Evolutionary conservation across 2,329 filamentous ascomycete genomes (phyloP).

Genomic region (Aspergillus arachidicola): DNA sequence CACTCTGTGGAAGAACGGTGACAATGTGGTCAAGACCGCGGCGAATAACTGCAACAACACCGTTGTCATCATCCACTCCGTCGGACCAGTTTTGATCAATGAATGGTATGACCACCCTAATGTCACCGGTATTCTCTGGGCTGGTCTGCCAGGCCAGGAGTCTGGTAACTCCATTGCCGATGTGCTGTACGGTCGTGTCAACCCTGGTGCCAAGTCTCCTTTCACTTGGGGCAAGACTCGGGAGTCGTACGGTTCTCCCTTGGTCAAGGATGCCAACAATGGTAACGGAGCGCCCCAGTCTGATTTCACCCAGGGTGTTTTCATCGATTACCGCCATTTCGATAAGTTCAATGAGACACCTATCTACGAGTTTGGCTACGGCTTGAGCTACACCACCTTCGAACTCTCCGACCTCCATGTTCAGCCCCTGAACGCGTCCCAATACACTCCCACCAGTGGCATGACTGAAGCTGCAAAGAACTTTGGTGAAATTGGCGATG

Average conservation of each 20-base stretch:
- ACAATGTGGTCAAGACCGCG: conserved; percentile 79
- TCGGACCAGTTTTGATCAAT: conserved; percentile 75
- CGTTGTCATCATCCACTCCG: conserved; percentile 86
- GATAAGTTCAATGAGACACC: conserved; percentile 59
- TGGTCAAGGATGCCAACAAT: conserved; percentile 62
- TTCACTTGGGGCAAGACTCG: conserved; percentile 61
- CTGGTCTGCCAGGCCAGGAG: conserved; percentile 74
- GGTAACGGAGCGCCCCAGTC: conserved; percentile 59
- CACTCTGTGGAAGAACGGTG: conserved; percentile 82
- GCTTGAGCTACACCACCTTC: conserved; percentile 66
- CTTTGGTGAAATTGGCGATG: conserved; percentile 51
- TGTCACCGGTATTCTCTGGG: conserved; percentile 75
- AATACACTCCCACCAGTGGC: conserved; percentile 58
- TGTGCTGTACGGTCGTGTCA: conserved; percentile 69
- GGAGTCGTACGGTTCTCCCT: conserved; percentile 57
- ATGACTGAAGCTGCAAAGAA: conserved; percentile 56
- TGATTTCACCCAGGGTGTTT: conserved; percentile 63
- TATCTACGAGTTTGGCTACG: conserved; percentile 64
- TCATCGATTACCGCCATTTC: conserved; percentile 59
- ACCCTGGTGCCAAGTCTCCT: conserved; percentile 63
- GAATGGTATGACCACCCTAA: conserved; percentile 64
- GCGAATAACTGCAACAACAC: conserved; percentile 81
- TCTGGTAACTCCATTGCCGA: conserved; percentile 75
- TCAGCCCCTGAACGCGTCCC: conserved; percentile 42
- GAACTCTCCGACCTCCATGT: conserved; percentile 61